phyloP scores from a whole-genome alignment of 1,139 yeast genomes.

The Suhomyces chickasaworum region DNA sequence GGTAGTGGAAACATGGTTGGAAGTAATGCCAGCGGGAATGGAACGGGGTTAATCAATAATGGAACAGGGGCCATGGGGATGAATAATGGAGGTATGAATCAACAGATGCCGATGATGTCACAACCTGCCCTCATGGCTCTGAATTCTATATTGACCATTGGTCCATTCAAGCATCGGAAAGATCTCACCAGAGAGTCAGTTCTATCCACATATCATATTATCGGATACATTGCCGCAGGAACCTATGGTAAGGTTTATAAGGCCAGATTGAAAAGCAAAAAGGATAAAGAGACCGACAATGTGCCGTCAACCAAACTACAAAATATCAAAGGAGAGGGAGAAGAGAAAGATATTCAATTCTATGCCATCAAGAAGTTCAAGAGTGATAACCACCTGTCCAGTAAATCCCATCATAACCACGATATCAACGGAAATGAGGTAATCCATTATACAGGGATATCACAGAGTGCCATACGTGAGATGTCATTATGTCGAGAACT shows the following conservation, averaged over 20 bases:
- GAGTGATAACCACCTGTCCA: conserved; percentile 71
- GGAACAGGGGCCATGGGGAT: conserved; percentile 5
- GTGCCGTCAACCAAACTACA: conserved; percentile 5
- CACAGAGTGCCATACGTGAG: conserved; percentile 95
- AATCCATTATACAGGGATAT: conserved; percentile 88
- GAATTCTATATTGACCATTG: conserved; percentile 67
- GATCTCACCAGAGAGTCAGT: conserved; percentile 73
- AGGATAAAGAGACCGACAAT: conserved; percentile 9
- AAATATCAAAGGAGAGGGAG: conserved; percentile 1
- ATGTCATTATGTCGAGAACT: conserved; percentile 94
- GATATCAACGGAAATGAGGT: conserved; percentile 70
- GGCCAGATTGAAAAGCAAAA: conserved; percentile 56
- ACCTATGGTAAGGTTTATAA: conserved; percentile 97
- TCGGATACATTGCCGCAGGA: conserved; percentile 98
- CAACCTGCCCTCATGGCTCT: conserved; percentile 63
- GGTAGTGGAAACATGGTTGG: conserved; percentile 9
- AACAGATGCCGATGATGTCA: conserved; percentile 27
- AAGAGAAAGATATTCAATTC: conserved; percentile 27
- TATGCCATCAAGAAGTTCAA: conserved; percentile 95
- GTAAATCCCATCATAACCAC: conserved; percentile 36
- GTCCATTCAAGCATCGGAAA: conserved; percentile 72
- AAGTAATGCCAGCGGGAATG: conserved; percentile 2
- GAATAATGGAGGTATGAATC: conserved; percentile 6
- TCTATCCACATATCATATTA: conserved; percentile 75
- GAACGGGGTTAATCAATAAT: conserved; percentile 6